Conservation (phyloP, 2,329 filamentous ascomycete genomes). For the Sclerotinia trifoliorum region DNA sequence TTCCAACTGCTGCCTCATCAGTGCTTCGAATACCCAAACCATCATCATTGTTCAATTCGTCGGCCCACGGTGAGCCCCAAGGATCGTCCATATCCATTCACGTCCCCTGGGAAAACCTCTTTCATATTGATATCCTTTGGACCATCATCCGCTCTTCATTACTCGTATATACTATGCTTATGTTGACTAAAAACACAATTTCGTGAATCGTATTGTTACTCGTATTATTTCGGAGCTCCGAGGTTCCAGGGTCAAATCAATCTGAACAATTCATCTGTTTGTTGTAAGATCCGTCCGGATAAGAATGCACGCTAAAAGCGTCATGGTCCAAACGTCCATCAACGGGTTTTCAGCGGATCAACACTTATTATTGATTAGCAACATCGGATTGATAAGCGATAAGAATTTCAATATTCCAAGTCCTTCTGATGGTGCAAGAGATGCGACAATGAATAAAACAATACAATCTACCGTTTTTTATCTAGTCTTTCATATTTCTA, state of each 20-base stretch:
- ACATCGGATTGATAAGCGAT: slow-evolving; percentile 38
- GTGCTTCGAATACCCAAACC: neutral
- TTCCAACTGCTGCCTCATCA: slow-evolving; percentile 18
- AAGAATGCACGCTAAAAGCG: slow-evolving; percentile 19
- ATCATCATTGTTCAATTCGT: slow-evolving; percentile 30
- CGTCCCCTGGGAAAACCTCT: slow-evolving; percentile 22
- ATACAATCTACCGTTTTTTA: neutral
- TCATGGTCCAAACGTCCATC: slow-evolving; percentile 6
- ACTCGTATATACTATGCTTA: slow-evolving; percentile 1
- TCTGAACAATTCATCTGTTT: slow-evolving; percentile 24
- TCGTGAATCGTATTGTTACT: slow-evolving; percentile 15
- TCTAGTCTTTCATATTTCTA: neutral
- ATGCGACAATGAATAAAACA: slow-evolving; percentile 14
- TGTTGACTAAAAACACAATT: neutral
- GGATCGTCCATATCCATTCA: slow-evolving; percentile 42
- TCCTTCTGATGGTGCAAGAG: neutral
- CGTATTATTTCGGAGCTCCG: slow-evolving; percentile 1
- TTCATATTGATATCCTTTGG: slow-evolving; percentile 37
- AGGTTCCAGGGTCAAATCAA: slow-evolving; percentile 18
- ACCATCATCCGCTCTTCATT: slow-evolving; percentile 9
- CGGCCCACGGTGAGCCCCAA: slow-evolving; percentile 44
- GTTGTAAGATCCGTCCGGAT: slow-evolving; percentile 19
- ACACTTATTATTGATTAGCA: slow-evolving; percentile 7
- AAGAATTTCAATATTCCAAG: slow-evolving; percentile 27
- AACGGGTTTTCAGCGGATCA: slow-evolving; percentile 1